These are phyloP conservation scores for Chalciporus sp. DNA, from an alignment of 1,284 basidiomycete genomes.

Conservation along the genomic window DNA sequence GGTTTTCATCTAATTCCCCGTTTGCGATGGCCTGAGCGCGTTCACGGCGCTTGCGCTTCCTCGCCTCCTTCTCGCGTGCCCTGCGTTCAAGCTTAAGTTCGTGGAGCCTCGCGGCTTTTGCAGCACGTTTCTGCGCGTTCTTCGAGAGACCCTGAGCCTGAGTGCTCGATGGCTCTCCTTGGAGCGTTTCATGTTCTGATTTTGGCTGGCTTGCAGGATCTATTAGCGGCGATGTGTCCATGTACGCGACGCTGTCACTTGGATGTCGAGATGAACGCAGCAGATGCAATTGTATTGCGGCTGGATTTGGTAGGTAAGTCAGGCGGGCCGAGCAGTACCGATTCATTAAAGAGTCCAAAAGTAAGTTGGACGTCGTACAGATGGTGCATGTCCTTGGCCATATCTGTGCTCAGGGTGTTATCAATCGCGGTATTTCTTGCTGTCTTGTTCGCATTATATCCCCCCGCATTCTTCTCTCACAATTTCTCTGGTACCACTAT, in stretches of 20 bases:
- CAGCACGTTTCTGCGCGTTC: constrained; percentile 78
- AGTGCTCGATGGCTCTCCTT: constrained; percentile 16
- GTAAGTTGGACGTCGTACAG: constrained; percentile 1
- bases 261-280: not conserved
- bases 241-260: constrained; percentile 7
- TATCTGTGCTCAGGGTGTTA: constrained; percentile 4
- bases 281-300: not conserved
- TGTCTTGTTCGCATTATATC: constrained; percentile 4
- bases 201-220: constrained; percentile 12
- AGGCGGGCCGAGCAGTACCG: constrained; percentile 29
- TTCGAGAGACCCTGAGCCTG: constrained; percentile 62
- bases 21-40: constrained; percentile 57
- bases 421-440: constrained; percentile 3
- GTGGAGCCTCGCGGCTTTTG: constrained; percentile 65
- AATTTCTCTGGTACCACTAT: not conserved
- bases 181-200: constrained; percentile 5
- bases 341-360: constrained; percentile 1
- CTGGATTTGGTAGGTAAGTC: constrained; percentile 8
- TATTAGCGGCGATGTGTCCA: constrained; percentile 20
- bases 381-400: not conserved
- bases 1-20: constrained; percentile 52
- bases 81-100: constrained; percentile 77
- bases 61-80: constrained; percentile 71
- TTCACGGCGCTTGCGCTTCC: constrained; percentile 65
- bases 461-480: not conserved